Conservation (phyloP, 352 stramenopile species). For the Globisporangium acanthophoron region DNA sequence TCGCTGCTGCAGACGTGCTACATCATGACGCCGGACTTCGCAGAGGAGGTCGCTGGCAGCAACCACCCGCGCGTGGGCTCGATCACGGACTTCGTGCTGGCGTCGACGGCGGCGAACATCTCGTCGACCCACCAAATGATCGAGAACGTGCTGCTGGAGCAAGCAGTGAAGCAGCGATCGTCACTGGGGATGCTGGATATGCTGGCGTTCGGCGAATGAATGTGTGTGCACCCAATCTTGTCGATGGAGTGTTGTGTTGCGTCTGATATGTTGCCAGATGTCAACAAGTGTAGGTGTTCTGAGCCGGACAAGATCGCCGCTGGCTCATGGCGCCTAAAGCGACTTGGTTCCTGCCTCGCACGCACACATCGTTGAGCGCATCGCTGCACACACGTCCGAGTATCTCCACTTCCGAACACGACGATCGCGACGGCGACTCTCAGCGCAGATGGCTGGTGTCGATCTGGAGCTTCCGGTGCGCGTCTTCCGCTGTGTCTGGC, state of each 20-base stretch:
- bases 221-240: no score
- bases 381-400: no score
- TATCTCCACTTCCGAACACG: not conserved
- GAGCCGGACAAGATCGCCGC: no score
- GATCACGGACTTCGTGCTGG: slow-evolving; percentile 38
- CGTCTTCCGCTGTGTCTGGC: slow-evolving; percentile 2
- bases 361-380: no score
- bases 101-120: slow-evolving; percentile 28
- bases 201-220: no score
- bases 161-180: slow-evolving; percentile 5
- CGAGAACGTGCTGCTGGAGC: slow-evolving; percentile 40
- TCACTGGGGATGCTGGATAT: no score
- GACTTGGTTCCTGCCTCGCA: no score
- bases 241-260: no score
- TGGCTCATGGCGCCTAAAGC: no score
- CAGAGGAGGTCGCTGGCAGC: not conserved
- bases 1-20: not conserved
- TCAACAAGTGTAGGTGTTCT: no score
- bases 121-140: slow-evolving; percentile 34
- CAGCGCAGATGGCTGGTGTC: not conserved
- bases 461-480: not conserved
- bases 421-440: not conserved
- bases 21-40: not conserved
- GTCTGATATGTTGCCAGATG: no score
- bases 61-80: slow-evolving; percentile 23